Evolutionary conservation across 495 filamentous ascomycete species (phyloP), one percentile per base, ranked within the genome.

Genomic region (Neurospora pannonica): DNA sequence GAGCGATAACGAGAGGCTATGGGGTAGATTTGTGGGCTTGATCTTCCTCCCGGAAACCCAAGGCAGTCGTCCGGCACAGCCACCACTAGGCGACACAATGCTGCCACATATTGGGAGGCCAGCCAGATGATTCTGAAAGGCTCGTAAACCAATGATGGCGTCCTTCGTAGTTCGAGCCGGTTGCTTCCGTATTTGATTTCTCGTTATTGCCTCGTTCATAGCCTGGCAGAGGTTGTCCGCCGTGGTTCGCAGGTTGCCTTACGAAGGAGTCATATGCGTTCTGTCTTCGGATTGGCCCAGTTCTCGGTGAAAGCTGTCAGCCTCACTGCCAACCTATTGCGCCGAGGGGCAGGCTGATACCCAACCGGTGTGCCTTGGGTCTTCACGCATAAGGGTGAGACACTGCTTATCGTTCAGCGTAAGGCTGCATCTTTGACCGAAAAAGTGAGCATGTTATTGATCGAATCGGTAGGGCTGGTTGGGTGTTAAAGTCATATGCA

Each of bases 251-350:
- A 48, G 43, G 43, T 48, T 48, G 43, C 43, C 43, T 48, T 24
- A 10, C 43, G 7, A 4, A 48, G n/a, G 43, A 48, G 43, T 48
- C 43, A 24, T 48, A 48, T 48, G n/a, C n/a, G n/a, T 48, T 48
- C 43, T 48, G 9, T 48, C n/a, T 21, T 24, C n/a, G 73, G 74
- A 80, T 78, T 79, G 78, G 75, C 62, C 54, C 31, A 19, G 42
- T 13, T 70, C 48, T 80, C 77, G 77, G 77, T 79, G 77, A 78
- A 72, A 7, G 36, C 73, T 40, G 76, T 75, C 75, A 77, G 77
- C 77, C 77, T 62, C 8, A 70, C 73, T 72, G 72, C 74, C 72
- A 76, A 75, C 77, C 77, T 72, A 21, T 21, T 67, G 42, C 38
- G 71, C 24, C 36, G 38, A 37, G 48, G 73, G 71, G 75, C 75